Evolutionary conservation across 768 basidiomycete genomes (phyloP).

Genomic region (Mycena polygramma): DNA sequence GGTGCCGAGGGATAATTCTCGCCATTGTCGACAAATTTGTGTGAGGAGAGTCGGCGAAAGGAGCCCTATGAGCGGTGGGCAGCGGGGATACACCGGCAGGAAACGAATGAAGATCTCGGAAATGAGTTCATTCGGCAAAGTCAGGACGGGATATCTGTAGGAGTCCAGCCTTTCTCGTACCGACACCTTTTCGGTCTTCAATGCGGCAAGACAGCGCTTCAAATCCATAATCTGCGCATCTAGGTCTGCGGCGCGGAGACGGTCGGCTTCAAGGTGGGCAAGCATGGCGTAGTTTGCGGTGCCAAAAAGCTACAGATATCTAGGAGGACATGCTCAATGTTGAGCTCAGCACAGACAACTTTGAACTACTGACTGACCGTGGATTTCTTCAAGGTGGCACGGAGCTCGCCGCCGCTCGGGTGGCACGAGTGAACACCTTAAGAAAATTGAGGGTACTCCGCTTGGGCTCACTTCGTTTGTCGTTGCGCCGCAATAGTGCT

Average conservation of each 20-base stretch:
- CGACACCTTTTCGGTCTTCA: neutral
- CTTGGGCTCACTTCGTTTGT: too few species aligned
- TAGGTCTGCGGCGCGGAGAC: neutral
- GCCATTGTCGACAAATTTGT: neutral
- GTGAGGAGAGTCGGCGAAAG: neutral
- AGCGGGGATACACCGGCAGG: neutral
- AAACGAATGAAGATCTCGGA: neutral
- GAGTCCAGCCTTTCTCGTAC: neutral
- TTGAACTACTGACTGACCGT: too few species aligned
- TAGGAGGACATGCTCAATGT: too few species aligned
- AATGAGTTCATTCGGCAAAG: neutral
- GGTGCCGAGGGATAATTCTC: neutral
- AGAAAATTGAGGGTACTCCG: too few species aligned
- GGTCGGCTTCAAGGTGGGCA: neutral
- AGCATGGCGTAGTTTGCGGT: too few species aligned
- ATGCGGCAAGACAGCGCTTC: neutral
- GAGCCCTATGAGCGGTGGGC: neutral
- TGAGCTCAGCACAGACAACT: too few species aligned
- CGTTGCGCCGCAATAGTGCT: too few species aligned
- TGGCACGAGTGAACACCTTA: too few species aligned
- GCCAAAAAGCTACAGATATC: too few species aligned
- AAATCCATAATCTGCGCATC: neutral
- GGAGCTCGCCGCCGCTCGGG: too few species aligned
- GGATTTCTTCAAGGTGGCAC: too few species aligned
- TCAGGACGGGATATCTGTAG: conserved; percentile 10